Conservation (phyloP, 345 rosid genomes). For the Cardiospermum halicacabum region DNA sequence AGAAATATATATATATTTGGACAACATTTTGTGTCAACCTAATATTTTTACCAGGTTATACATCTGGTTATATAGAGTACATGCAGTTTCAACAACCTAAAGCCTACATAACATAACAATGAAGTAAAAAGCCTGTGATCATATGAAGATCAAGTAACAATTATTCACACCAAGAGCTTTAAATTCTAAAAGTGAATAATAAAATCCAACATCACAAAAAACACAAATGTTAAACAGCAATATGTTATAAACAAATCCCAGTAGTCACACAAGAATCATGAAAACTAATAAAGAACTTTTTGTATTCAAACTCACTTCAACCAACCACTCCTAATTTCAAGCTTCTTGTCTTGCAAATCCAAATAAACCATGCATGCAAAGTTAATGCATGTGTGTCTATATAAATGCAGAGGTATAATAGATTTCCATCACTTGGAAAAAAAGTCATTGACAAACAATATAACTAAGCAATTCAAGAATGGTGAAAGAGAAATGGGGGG, state of each 20-base stretch:
- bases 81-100: too few species aligned
- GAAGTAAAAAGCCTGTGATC: too few species aligned
- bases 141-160: too few species aligned
- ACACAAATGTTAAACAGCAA: background rate
- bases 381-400: background rate
- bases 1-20: too few species aligned
- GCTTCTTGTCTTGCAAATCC: background rate
- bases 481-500: background rate
- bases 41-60: too few species aligned
- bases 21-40: too few species aligned
- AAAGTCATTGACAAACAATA: background rate
- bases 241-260: background rate
- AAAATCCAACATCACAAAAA: background rate
- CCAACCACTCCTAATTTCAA: background rate
- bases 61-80: too few species aligned
- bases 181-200: too few species aligned
- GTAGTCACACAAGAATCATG: conserved; percentile 6
- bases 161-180: too few species aligned
- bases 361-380: background rate
- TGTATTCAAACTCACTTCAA: background rate
- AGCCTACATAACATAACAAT: too few species aligned
- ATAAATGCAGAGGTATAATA: too few species aligned
- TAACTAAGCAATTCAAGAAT: background rate
- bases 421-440: too few species aligned
- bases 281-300: background rate